A percentile compares a stretch with the other conserved stretches of the same genome.
These are phyloP conservation scores for Adansonia madagascariensis DNA, from an alignment of 441 rosid genomes.

Conservation along the genomic window DNA sequence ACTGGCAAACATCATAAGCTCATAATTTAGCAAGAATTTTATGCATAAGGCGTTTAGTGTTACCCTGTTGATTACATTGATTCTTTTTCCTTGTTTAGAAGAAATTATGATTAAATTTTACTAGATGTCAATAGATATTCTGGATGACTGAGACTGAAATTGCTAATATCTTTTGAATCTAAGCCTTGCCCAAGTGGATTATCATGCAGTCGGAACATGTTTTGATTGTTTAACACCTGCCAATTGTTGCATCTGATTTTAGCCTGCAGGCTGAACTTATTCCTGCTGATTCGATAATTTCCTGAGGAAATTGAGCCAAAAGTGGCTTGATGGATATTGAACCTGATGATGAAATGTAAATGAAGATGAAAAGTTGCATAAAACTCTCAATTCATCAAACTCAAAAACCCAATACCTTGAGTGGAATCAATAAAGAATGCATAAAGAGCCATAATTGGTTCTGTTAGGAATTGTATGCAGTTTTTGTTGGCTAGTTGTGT, in stretches of 20 bases:
- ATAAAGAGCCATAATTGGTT: background rate
- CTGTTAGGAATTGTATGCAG: background rate
- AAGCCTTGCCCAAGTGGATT: background rate
- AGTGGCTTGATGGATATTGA: conserved; percentile 2
- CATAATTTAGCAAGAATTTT: conserved; percentile 2
- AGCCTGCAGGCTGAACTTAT: conserved; percentile 3
- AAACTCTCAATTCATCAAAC: background rate
- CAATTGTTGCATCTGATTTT: background rate
- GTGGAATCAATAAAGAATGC: background rate
- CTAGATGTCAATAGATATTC: background rate
- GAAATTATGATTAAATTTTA: conserved; percentile 1
- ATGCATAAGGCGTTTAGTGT: background rate
- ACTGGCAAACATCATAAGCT: background rate
- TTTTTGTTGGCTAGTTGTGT: conserved; percentile 1
- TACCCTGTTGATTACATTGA: background rate
- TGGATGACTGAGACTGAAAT: background rate
- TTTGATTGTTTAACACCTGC: background rate
- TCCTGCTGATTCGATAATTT: background rate
- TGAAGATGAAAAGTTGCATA: background rate
- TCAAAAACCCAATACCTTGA: background rate
- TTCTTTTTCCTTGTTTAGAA: background rate
- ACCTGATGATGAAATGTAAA: conserved; percentile 4
- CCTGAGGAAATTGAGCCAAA: conserved; percentile 30
- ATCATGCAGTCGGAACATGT: background rate
- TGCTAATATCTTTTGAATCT: background rate